These are phyloP conservation scores for Didymella exigua DNA, from an alignment of 2,329 filamentous ascomycete genomes.

Conservation along the genomic window DNA sequence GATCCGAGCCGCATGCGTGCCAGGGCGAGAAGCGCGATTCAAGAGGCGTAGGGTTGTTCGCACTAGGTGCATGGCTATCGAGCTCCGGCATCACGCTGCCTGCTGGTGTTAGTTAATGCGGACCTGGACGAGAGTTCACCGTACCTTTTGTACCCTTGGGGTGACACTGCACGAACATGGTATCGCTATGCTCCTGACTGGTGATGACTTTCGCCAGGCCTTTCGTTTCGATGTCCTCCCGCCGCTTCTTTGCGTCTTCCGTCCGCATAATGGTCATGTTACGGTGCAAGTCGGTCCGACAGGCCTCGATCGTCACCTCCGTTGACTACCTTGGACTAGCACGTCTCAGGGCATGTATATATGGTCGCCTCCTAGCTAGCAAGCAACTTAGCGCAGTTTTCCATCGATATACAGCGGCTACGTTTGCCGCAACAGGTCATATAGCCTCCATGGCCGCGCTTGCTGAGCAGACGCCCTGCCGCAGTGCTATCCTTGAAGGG, in stretches of 20 bases:
- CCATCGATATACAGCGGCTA: too few relatives aligned
- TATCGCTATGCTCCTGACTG: constrained; percentile 41
- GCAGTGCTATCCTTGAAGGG: constrained; percentile 49
- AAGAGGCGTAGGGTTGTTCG: constrained; percentile 48
- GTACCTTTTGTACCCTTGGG: constrained; percentile 50
- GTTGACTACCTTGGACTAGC: too few relatives aligned
- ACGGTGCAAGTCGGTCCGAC: too few relatives aligned
- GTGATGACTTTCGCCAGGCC: constrained; percentile 49
- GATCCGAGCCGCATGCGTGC: constrained; percentile 52
- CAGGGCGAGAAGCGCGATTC: constrained; percentile 50
- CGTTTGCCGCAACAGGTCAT: too few relatives aligned
- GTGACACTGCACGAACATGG: constrained; percentile 52
- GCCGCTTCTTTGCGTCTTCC: constrained; percentile 45
- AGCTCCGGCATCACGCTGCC: constrained; percentile 54
- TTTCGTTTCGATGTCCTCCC: constrained; percentile 46
- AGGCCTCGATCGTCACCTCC: too few relatives aligned
- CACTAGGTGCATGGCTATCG: constrained; percentile 46
- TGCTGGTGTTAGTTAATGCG: constrained; percentile 17
- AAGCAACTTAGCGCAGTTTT: too few relatives aligned
- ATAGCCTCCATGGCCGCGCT: constrained; percentile 54
- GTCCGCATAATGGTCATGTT: constrained; percentile 59
- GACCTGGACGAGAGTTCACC: not conserved
- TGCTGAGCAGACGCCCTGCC: constrained; percentile 50
- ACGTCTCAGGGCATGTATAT: too few relatives aligned
- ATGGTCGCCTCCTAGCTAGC: too few relatives aligned